phyloP scores from a whole-genome alignment of 192 early-diverging fungal species.

The Gigaspora rosea region DNA sequence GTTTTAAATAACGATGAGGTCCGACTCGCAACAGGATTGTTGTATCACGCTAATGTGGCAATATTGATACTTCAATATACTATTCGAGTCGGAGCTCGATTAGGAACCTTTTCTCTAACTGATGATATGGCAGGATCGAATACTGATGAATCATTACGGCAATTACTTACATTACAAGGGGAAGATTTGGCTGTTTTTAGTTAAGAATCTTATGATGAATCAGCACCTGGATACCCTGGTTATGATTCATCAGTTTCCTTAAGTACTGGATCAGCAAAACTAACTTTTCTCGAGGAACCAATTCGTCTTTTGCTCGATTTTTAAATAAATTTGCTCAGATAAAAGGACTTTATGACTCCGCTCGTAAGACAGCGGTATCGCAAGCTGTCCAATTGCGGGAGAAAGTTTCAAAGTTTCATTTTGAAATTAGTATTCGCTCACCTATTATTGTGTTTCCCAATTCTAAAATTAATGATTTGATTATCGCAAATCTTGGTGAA shows the following conservation, averaged over 20 bases:
- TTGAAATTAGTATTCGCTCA: constrained; percentile 80
- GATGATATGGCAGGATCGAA: too few relatives aligned
- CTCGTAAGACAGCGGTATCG: constrained; percentile 80
- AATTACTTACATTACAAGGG: constrained; percentile 85
- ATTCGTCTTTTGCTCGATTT: constrained; percentile 73
- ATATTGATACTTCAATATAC: constrained; percentile 64
- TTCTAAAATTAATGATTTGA: constrained; percentile 56
- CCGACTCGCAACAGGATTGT: constrained; percentile 70
- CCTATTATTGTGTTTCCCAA: constrained; percentile 86
- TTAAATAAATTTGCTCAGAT: constrained; percentile 81
- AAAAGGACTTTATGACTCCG: constrained; percentile 84
- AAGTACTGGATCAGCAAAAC: constrained; percentile 74
- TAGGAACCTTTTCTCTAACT: constrained; percentile 72
- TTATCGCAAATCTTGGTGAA: constrained; percentile 82
- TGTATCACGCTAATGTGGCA: constrained; percentile 71
- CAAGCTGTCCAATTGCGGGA: too few relatives aligned
- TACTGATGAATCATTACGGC: constrained; percentile 33
- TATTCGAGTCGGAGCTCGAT: too few relatives aligned
- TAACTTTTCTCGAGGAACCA: constrained; percentile 78
- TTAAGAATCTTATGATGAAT: constrained; percentile 78
- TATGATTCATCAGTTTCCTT: constrained; percentile 81
- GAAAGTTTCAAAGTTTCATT: constrained; percentile 76
- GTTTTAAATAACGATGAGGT: constrained; percentile 81
- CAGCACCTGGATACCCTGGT: constrained; percentile 69
- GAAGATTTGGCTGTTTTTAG: constrained; percentile 85